Conservation (phyloP, 495 filamentous ascomycete genomes). For the Aspergillus cristatus region DNA sequence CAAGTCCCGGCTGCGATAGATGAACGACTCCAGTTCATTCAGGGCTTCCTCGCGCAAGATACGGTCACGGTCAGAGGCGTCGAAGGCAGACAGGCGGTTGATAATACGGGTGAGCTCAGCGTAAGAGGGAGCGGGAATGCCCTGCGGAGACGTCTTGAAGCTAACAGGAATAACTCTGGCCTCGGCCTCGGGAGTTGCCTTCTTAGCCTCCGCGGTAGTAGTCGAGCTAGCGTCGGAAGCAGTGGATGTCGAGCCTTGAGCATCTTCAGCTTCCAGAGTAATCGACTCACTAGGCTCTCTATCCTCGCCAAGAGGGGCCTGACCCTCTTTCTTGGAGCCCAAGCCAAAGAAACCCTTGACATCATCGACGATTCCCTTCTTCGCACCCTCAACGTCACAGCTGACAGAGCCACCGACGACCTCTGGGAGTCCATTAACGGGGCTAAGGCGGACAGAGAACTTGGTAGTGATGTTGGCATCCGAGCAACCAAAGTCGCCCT, state of each 20-base stretch:
- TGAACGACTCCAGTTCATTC: slow-evolving; percentile 89
- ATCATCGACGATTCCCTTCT: slow-evolving; percentile 78
- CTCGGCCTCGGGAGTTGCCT: slow-evolving; percentile 48
- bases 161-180: slow-evolving; percentile 61
- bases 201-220: slow-evolving; percentile 40
- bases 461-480: slow-evolving; percentile 70
- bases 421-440: slow-evolving; percentile 73
- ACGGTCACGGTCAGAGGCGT: slow-evolving; percentile 69
- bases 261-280: slow-evolving; percentile 39
- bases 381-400: slow-evolving; percentile 69
- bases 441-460: slow-evolving; percentile 61
- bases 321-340: slow-evolving; percentile 73
- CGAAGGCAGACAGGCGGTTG: slow-evolving; percentile 68
- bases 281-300: slow-evolving; percentile 37
- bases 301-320: slow-evolving; percentile 64
- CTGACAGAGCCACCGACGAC: slow-evolving; percentile 67
- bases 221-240: slow-evolving; percentile 37
- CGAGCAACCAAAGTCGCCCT: slow-evolving; percentile 66
- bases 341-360: slow-evolving; percentile 95
- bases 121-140: slow-evolving; percentile 46
- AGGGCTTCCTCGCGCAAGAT: slow-evolving; percentile 74
- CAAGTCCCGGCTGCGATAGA: slow-evolving; percentile 79
- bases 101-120: slow-evolving; percentile 57
- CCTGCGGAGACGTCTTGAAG: slow-evolving; percentile 51
- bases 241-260: slow-evolving; percentile 38